Percentiles rank a stretch among this genome's conserved stretches.
Conservation (phyloP, 2,329 filamentous ascomycete genomes). For the Cylindrodendrum hubeiense region DNA sequence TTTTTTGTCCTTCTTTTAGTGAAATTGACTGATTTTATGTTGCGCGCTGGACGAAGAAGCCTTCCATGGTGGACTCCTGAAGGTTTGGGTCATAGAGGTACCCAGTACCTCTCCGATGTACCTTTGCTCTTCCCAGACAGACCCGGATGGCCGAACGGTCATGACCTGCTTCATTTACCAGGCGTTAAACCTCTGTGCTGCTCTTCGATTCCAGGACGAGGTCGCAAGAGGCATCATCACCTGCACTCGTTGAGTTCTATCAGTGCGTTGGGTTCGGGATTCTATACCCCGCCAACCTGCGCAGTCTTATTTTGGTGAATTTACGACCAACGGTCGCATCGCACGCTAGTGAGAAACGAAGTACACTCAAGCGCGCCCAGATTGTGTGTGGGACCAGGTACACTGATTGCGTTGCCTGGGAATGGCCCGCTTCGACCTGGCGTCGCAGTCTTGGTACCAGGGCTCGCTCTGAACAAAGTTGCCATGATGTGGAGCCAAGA, state of each 20-base stretch:
- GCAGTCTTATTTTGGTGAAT: background rate
- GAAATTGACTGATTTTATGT: background rate
- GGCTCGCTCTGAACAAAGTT: too few species aligned
- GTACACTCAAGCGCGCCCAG: too few species aligned
- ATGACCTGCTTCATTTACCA: background rate
- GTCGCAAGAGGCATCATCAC: background rate
- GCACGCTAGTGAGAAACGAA: too few species aligned
- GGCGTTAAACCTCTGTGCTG: background rate
- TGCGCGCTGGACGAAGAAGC: background rate
- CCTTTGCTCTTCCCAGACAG: background rate
- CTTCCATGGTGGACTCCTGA: background rate
- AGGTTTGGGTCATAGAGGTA: background rate
- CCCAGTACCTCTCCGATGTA: background rate
- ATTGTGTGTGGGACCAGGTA: too few species aligned
- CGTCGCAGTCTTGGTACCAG: too few species aligned
- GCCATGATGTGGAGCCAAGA: too few species aligned
- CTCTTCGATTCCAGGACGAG: background rate
- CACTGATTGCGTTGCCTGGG: too few species aligned
- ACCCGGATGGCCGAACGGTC: background rate
- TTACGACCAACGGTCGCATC: too few species aligned
- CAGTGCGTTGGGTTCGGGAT: background rate
- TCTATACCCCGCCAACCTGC: background rate
- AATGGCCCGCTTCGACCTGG: too few species aligned
- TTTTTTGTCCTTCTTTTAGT: background rate
- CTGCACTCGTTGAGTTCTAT: background rate